A percentile compares a stretch with the other conserved stretches of the same genome.
Conservation (phyloP, 441 rosid genomes). For the Pelargonium citronellum region DNA sequence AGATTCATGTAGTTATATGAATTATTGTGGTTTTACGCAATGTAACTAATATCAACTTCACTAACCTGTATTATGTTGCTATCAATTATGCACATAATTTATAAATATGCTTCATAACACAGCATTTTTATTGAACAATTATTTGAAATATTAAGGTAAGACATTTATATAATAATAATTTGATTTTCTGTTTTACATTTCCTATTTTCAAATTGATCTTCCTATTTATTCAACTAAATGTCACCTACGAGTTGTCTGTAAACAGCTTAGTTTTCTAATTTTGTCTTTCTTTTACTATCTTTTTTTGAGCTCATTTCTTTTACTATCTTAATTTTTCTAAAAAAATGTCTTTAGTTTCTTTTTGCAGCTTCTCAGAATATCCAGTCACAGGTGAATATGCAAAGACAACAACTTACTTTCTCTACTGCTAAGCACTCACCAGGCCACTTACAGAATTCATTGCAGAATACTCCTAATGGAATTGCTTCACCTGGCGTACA, state of each 20-base stretch:
- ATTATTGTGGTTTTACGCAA: neutral
- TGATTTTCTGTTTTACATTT: neutral
- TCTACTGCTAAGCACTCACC: slow-evolving; percentile 18
- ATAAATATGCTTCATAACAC: neutral
- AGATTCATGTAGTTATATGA: neutral
- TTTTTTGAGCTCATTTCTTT: neutral
- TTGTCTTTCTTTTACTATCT: neutral
- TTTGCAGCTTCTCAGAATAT: slow-evolving; percentile 15
- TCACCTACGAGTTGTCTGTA: neutral
- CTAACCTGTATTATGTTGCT: neutral
- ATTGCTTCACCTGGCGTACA: slow-evolving; percentile 20
- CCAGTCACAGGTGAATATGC: slow-evolving; percentile 19
- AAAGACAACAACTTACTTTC: slow-evolving; percentile 14
- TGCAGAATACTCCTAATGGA: slow-evolving; percentile 21
- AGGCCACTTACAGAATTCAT: slow-evolving; percentile 18
- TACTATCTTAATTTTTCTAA: neutral
- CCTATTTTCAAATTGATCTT: neutral
- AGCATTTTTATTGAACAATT: too few relatives aligned
- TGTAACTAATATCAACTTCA: neutral
- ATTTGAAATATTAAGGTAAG: neutral
- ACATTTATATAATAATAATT: neutral
- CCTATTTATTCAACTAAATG: neutral
- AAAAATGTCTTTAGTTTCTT: neutral
- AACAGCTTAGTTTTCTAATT: neutral
- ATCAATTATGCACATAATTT: neutral